phyloP scores from a whole-genome alignment of 345 rosid species.

The Arabidopsis arenosa region DNA sequence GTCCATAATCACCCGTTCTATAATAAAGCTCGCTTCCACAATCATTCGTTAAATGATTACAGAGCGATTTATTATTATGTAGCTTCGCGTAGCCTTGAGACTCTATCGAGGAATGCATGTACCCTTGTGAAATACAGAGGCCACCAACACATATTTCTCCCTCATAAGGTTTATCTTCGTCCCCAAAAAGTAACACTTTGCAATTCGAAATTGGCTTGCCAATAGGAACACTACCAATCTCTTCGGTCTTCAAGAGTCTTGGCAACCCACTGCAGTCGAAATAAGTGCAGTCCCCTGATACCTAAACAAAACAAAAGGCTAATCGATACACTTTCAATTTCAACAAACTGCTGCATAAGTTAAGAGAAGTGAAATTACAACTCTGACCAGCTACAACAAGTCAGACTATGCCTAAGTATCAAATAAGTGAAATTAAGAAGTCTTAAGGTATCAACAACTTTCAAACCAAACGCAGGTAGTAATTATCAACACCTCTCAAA shows the following conservation, averaged over 20 bases:
- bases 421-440: slow-evolving; percentile 23
- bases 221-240: slow-evolving; percentile 79
- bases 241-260: slow-evolving; percentile 63
- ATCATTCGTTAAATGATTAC: slow-evolving; percentile 48
- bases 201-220: slow-evolving; percentile 85
- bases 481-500: slow-evolving; percentile 14
- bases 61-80: slow-evolving; percentile 50
- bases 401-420: slow-evolving; percentile 27
- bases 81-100: slow-evolving; percentile 53
- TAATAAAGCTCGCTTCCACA: slow-evolving; percentile 60
- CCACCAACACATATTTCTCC: slow-evolving; percentile 89
- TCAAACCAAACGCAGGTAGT: slow-evolving; percentile 10
- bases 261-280: slow-evolving; percentile 89
- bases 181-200: slow-evolving; percentile 62
- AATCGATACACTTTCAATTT: slow-evolving; percentile 12
- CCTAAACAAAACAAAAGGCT: slow-evolving; percentile 55
- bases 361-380: slow-evolving; percentile 25
- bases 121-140: slow-evolving; percentile 70
- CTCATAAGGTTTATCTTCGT: slow-evolving; percentile 46
- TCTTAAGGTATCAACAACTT: slow-evolving; percentile 21
- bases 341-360: slow-evolving; percentile 16
- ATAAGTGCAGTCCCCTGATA: slow-evolving; percentile 90
- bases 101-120: slow-evolving; percentile 49
- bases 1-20: slow-evolving; percentile 91
- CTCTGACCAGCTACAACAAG: slow-evolving; percentile 27